Conservation (phyloP, 106 monocot species). For the Dendrobium nobile region DNA sequence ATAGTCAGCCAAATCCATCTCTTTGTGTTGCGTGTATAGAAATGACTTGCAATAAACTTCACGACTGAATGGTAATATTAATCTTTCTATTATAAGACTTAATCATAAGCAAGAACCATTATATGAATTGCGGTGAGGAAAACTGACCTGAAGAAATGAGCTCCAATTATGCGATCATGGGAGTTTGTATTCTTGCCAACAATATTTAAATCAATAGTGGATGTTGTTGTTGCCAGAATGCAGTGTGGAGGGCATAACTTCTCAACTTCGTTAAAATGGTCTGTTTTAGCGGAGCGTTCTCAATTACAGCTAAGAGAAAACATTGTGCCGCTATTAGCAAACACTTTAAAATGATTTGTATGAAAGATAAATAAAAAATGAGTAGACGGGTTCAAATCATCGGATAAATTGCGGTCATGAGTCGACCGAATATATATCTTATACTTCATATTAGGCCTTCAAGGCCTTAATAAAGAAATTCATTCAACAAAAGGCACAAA, state of each 20-base stretch:
- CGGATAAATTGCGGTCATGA: too few species aligned
- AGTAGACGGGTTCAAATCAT: too few species aligned
- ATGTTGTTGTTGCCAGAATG: slow-evolving; percentile 91
- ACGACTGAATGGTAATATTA: not conserved
- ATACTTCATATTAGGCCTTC: too few species aligned
- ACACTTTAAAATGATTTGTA: not conserved
- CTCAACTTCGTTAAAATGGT: slow-evolving; percentile 81
- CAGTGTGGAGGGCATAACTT: slow-evolving; percentile 63
- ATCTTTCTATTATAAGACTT: not conserved
- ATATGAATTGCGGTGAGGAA: slow-evolving; percentile 39
- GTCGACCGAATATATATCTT: too few species aligned
- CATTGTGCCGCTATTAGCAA: not conserved
- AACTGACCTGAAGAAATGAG: slow-evolving; percentile 92
- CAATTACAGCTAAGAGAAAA: slow-evolving; percentile 55
- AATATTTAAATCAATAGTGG: slow-evolving; percentile 87
- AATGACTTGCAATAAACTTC: too few species aligned
- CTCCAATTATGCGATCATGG: slow-evolving; percentile 85
- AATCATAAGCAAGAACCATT: not conserved
- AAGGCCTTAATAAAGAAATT: too few species aligned
- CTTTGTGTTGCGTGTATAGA: too few species aligned
- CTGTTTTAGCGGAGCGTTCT: slow-evolving; percentile 73
- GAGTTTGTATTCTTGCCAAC: slow-evolving; percentile 77
- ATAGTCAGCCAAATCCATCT: too few species aligned
- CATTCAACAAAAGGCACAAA: too few species aligned
- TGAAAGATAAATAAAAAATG: not conserved